These are phyloP conservation scores for Apiotrichum domesticum DNA, from an alignment of 1,284 basidiomycete species.

Conservation along the genomic window DNA sequence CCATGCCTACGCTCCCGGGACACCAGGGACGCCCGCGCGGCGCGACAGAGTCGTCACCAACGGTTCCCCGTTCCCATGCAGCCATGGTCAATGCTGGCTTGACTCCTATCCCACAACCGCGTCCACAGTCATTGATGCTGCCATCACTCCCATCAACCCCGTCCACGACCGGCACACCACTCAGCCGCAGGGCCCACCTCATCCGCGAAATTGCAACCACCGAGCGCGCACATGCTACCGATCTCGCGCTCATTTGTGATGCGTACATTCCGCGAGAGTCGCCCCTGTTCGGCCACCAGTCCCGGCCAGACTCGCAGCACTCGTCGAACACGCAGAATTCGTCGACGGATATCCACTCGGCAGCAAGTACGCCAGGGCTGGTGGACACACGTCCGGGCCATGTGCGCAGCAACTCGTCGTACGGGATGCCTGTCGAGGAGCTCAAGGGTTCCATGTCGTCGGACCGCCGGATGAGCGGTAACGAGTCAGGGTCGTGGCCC, in stretches of 20 bases:
- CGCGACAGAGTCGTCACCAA: constrained; percentile 2
- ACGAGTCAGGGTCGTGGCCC: constrained; percentile 2
- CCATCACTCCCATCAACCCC: constrained; percentile 6
- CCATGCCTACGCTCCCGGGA: background rate
- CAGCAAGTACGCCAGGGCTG: constrained; percentile 2
- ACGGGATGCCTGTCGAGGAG: constrained; percentile 9
- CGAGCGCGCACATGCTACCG: constrained; percentile 79
- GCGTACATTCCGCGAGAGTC: constrained; percentile 57
- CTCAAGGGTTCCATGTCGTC: background rate
- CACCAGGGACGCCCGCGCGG: background rate
- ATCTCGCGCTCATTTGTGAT: constrained; percentile 75
- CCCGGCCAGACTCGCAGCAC: constrained; percentile 28
- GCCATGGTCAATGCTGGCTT: background rate
- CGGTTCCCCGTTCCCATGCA: constrained; percentile 7
- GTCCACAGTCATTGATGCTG: constrained; percentile 15
- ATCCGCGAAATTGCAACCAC: constrained; percentile 75
- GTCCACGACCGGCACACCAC: constrained; percentile 14
- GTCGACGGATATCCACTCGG: constrained; percentile 4
- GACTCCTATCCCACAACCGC: background rate
- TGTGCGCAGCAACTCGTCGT: constrained; percentile 11
- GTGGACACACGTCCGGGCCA: constrained; percentile 4
- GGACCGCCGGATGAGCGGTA: constrained; percentile 8
- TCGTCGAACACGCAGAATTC: constrained; percentile 9
- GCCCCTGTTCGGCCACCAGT: constrained; percentile 1
- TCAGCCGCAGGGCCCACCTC: constrained; percentile 72